phyloP scores from a whole-genome alignment of 805 yeast genomes.

The Candida michaelii region DNA sequence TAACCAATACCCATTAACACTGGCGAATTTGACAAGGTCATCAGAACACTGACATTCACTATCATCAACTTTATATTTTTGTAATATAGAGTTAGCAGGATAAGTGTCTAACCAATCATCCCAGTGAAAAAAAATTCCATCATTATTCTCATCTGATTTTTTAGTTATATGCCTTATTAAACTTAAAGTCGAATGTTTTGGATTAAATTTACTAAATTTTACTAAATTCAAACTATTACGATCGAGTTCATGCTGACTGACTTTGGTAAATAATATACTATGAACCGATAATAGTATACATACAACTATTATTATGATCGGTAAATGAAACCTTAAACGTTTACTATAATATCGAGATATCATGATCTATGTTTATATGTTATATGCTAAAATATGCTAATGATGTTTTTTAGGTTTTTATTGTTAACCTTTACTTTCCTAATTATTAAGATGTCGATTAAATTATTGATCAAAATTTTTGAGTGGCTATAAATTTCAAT shows the following conservation, averaged over 20 bases:
- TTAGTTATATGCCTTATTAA: conserved; percentile 1
- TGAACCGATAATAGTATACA: conserved; percentile 14
- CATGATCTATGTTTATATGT: no score
- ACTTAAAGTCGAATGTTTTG: conserved; percentile 19
- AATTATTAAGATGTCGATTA: no score
- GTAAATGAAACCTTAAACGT: conserved; percentile 17
- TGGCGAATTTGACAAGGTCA: conserved; percentile 20
- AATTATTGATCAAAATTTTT: not conserved
- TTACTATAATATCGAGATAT: conserved; percentile 21
- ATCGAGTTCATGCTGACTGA: conserved; percentile 25
- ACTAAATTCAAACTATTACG: conserved; percentile 23
- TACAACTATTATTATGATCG: conserved; percentile 12
- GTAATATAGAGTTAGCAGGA: conserved; percentile 23
- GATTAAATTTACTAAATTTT: conserved; percentile 24
- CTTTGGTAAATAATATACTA: conserved; percentile 13
- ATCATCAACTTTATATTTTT: conserved; percentile 14
- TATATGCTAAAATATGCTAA: not conserved
- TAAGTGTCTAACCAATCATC: conserved; percentile 38
- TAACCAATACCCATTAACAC: conserved; percentile 33
- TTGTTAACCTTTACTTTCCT: no score
- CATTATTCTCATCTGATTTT: conserved; percentile 7
- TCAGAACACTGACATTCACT: conserved; percentile 25
- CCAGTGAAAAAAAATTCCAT: conserved; percentile 39
- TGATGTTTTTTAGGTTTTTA: no score
- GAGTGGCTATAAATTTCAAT: conserved; percentile 2